Percentiles rank a stretch among this genome's conserved stretches.
phyloP scores from a whole-genome alignment of 192 early-diverging fungal species.

The Oehlia diaphana region DNA sequence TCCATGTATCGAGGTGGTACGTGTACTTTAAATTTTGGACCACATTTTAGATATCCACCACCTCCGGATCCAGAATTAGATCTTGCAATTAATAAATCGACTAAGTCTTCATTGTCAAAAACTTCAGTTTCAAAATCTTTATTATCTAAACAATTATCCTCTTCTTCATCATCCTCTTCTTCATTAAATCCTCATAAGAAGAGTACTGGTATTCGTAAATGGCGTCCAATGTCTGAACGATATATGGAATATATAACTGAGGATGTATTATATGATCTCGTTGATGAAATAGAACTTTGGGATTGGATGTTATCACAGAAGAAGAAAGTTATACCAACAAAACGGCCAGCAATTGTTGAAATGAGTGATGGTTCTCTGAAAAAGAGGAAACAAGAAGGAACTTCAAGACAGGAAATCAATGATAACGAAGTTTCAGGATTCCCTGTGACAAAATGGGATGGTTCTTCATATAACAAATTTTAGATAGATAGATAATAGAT shows the following conservation, averaged over 20 bases:
- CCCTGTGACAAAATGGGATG: not conserved
- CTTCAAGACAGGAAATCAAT: not conserved
- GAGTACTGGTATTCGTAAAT: slow-evolving; percentile 28
- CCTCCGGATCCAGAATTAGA: slow-evolving; percentile 40
- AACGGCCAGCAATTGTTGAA: slow-evolving; percentile 1
- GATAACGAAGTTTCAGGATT: not conserved
- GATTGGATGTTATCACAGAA: slow-evolving; percentile 34
- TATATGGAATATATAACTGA: slow-evolving; percentile 59
- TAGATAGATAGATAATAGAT: not conserved
- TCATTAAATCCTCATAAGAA: not conserved
- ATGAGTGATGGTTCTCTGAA: not conserved
- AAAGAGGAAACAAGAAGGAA: slow-evolving; percentile 5
- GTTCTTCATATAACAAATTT: not conserved
- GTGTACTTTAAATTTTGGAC: slow-evolving; percentile 65
- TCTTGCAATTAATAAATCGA: slow-evolving; percentile 18
- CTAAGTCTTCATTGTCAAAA: not conserved
- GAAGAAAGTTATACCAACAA: not conserved
- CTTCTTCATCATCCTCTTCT: not conserved
- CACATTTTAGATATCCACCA: slow-evolving; percentile 60
- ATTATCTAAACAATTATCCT: not conserved
- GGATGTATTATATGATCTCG: slow-evolving; percentile 59
- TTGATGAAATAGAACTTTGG: slow-evolving; percentile 62
- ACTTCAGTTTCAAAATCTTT: not conserved
- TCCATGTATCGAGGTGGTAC: slow-evolving; percentile 62
- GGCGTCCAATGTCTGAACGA: slow-evolving; percentile 59